phyloP scores from a whole-genome alignment of 441 rosid species.

The Adansonia grandidieri region DNA sequence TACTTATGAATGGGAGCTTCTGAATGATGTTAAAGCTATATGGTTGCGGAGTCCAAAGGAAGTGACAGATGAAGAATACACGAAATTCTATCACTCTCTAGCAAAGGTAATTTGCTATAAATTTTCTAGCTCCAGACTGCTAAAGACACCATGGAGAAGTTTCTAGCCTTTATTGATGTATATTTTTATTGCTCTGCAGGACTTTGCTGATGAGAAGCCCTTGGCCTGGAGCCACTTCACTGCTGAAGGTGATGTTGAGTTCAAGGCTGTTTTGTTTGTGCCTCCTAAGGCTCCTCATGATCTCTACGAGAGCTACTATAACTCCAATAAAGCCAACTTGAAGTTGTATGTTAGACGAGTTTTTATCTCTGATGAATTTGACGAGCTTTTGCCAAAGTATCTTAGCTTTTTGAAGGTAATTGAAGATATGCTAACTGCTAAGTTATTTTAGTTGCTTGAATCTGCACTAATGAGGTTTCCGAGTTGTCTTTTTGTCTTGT shows the following conservation, averaged over 20 bases:
- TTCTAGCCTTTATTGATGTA: conserved; percentile 22
- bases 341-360: conserved; percentile 91
- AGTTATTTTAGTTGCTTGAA: conserved; percentile 3
- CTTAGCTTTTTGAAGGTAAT: conserved; percentile 82
- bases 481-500: background rate
- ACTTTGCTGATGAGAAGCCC: conserved; percentile 83
- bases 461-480: background rate
- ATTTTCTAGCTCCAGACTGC: background rate
- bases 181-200: conserved; percentile 50
- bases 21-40: conserved; percentile 94
- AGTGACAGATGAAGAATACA: conserved; percentile 88
- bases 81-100: conserved; percentile 79
- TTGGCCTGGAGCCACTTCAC: conserved; percentile 86
- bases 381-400: conserved; percentile 90
- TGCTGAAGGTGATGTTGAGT: conserved; percentile 97
- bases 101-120: conserved; percentile 61
- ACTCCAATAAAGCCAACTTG: conserved; percentile 77
- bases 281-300: conserved; percentile 96
- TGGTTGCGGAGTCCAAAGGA: conserved; percentile 94
- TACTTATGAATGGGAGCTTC: conserved; percentile 33
- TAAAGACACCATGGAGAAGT: background rate
- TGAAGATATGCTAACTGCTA: background rate
- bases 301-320: conserved; percentile 88
- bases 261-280: conserved; percentile 88
- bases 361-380: conserved; percentile 93